These are phyloP conservation scores for Podosphaera fusca DNA, from an alignment of 2,329 filamentous ascomycete genomes.

Conservation along the genomic window DNA sequence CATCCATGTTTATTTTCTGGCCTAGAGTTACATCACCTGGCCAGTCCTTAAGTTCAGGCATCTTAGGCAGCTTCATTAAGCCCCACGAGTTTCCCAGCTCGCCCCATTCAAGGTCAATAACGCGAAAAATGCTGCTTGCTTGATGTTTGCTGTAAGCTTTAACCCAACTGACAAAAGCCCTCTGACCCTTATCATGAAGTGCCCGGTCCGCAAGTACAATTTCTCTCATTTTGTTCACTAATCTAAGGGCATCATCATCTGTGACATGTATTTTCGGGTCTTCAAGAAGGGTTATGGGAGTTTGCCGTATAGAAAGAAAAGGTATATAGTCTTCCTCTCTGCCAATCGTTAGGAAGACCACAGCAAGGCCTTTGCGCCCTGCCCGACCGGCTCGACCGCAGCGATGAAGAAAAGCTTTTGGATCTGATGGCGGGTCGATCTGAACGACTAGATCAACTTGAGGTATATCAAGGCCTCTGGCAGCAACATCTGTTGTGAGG, in stretches of 20 bases:
- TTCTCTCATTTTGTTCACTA: constrained; percentile 36
- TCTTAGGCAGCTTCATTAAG: constrained; percentile 64
- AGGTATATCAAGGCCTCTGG: constrained; percentile 76
- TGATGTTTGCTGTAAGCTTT: constrained; percentile 80
- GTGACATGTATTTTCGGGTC: constrained; percentile 32
- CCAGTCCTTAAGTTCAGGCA: constrained; percentile 70
- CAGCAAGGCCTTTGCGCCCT: constrained; percentile 60
- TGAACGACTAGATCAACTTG: constrained; percentile 81
- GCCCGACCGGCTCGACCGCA: constrained; percentile 79
- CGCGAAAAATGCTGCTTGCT: constrained; percentile 73
- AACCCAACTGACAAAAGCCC: constrained; percentile 83
- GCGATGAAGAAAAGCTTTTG: constrained; percentile 87
- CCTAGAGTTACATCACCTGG: constrained; percentile 42
- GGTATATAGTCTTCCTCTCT: constrained; percentile 75
- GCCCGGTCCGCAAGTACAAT: constrained; percentile 28
- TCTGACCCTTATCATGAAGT: constrained; percentile 63
- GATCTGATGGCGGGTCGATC: constrained; percentile 64
- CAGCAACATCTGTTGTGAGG: constrained; percentile 79
- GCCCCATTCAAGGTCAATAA: constrained; percentile 63
- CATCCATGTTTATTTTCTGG: constrained; percentile 41
- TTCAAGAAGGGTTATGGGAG: constrained; percentile 45
- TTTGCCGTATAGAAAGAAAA: constrained; percentile 71
- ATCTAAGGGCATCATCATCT: constrained; percentile 33
- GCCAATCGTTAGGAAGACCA: constrained; percentile 67
- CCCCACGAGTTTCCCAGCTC: constrained; percentile 69